Conservation (phyloP, 23 red algal species). For the Gracilaria gracilis region DNA sequence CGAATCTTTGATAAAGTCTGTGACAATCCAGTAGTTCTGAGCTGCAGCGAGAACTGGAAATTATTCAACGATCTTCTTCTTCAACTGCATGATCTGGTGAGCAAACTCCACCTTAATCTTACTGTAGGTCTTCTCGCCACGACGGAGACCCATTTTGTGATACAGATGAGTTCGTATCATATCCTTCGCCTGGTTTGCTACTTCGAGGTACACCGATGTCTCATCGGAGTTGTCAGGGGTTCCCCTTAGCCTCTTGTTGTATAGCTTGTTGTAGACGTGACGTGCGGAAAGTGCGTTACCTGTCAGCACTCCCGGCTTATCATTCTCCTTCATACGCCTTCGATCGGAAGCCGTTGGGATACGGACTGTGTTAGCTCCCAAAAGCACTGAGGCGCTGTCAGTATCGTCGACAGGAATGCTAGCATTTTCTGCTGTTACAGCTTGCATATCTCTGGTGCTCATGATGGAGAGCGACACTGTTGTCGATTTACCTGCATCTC, state of each 20-base stretch:
- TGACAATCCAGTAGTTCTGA: conserved; percentile 1
- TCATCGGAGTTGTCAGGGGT: background rate
- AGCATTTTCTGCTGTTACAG: too few relatives aligned
- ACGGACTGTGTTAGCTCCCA: background rate
- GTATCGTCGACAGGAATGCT: too few relatives aligned
- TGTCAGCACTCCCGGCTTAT: background rate
- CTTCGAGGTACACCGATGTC: background rate
- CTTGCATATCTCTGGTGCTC: too few relatives aligned
- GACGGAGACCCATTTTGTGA: background rate
- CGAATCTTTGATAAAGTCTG: background rate
- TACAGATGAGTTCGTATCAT: background rate
- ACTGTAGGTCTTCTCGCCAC: background rate
- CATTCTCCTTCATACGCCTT: background rate
- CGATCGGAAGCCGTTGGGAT: background rate
- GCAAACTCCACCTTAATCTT: background rate
- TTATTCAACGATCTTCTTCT: background rate
- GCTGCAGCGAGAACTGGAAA: background rate
- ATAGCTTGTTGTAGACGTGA: background rate
- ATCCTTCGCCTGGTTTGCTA: background rate
- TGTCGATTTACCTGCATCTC: too few relatives aligned
- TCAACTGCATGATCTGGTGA: background rate
- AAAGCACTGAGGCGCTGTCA: too few relatives aligned
- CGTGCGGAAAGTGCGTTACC: background rate
- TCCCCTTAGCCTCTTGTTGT: background rate
- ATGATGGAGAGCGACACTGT: too few relatives aligned